Percentiles rank a stretch among this genome's conserved stretches.
Evolutionary conservation across 1,284 basidiomycete species (phyloP).

Genomic region (Apiotrichum veenhuisii): DNA sequence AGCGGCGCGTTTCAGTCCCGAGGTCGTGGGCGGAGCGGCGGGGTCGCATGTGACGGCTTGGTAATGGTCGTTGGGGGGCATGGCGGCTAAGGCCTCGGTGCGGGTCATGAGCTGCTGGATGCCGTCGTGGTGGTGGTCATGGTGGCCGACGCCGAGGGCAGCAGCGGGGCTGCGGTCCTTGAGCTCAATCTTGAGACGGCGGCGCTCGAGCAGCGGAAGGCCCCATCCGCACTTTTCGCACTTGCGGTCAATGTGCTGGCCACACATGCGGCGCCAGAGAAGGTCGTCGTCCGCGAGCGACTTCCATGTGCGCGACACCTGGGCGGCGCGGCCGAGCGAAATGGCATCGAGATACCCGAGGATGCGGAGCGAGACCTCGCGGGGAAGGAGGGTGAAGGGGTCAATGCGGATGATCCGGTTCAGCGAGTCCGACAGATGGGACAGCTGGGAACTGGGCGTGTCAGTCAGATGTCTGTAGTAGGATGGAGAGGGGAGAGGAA

Average conservation of each 20-base stretch:
- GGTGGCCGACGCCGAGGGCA: constrained; percentile 36
- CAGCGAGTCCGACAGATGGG: constrained; percentile 88
- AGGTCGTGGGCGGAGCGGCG: not conserved
- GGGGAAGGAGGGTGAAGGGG: constrained; percentile 85
- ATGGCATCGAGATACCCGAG: constrained; percentile 92
- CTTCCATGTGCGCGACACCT: constrained; percentile 85
- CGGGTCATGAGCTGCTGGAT: constrained; percentile 29
- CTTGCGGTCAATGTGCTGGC: constrained; percentile 97
- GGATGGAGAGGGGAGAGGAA: too few relatives aligned
- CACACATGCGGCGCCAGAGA: constrained; percentile 94
- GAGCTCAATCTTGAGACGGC: constrained; percentile 48
- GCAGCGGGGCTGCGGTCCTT: constrained; percentile 41
- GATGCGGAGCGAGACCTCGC: constrained; percentile 84
- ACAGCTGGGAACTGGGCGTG: constrained; percentile 67
- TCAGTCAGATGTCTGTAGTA: too few relatives aligned
- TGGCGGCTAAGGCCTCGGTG: constrained; percentile 28
- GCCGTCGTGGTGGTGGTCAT: constrained; percentile 26
- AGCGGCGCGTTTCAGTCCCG: constrained; percentile 21
- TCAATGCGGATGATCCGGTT: constrained; percentile 90
- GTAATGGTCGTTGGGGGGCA: constrained; percentile 3
- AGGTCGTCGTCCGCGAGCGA: constrained; percentile 90
- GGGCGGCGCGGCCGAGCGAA: constrained; percentile 90
- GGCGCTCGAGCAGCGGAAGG: constrained; percentile 74
- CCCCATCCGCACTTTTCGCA: constrained; percentile 99
- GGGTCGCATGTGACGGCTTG: constrained; percentile 16